These are phyloP conservation scores for Panicum hallii DNA, from an alignment of 202 grass and related monocot species.

Conservation along the genomic window DNA sequence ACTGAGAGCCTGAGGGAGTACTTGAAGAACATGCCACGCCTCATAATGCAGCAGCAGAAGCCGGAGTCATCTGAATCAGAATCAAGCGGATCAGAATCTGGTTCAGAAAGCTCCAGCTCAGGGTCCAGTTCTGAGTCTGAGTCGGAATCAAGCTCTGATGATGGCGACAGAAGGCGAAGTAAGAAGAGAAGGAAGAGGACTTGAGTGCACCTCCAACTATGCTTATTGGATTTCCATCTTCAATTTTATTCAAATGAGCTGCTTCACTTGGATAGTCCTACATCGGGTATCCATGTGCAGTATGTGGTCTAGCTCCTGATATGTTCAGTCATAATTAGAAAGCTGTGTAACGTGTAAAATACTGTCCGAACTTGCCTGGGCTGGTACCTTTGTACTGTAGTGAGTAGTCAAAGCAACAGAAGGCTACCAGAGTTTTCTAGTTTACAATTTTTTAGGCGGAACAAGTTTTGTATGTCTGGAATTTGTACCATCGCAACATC, in stretches of 20 bases:
- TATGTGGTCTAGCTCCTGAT: constrained; percentile 9
- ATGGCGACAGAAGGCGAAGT: constrained; percentile 56
- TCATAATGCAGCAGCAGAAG: constrained; percentile 95
- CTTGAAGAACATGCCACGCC: constrained; percentile 91
- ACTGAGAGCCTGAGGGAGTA: constrained; percentile 83
- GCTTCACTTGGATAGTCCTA: not conserved
- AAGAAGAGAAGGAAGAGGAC: constrained; percentile 76
- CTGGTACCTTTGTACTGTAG: not conserved
- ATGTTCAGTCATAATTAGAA: constrained; percentile 10
- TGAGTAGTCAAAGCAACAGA: not conserved
- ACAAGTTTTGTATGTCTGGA: constrained; percentile 37
- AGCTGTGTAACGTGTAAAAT: constrained; percentile 38
- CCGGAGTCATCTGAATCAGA: constrained; percentile 46
- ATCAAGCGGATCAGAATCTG: constrained; percentile 51
- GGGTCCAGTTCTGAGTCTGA: constrained; percentile 54
- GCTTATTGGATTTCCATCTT: constrained; percentile 5
- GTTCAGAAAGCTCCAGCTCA: constrained; percentile 58
- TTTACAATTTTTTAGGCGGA: not conserved
- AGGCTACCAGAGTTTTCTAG: not conserved
- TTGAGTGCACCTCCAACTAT: not conserved
- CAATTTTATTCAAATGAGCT: constrained; percentile 24
- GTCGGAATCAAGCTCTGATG: constrained; percentile 56
- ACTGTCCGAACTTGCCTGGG: not conserved
- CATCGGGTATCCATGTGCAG: constrained; percentile 17
- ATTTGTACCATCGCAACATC: constrained; percentile 4